A percentile compares a stretch with the other conserved stretches of the same genome.
phyloP scores from a whole-genome alignment of 140 eudicot species.

The Stevia rebaudiana region DNA sequence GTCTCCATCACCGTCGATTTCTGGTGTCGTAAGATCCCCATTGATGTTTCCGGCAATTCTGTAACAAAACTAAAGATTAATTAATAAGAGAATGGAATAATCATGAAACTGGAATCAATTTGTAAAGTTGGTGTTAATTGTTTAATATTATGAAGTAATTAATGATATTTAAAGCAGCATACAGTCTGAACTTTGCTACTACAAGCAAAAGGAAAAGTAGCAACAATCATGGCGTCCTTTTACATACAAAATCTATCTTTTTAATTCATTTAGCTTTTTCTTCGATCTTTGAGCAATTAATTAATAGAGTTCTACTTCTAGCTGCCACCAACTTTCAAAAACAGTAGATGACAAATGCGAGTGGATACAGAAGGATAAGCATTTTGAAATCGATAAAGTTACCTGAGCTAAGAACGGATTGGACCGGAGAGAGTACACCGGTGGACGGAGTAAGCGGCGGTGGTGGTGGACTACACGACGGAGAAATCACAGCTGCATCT shows the following conservation, averaged over 20 bases:
- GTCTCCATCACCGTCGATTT: conserved; percentile 15
- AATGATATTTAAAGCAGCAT: conserved; percentile 22
- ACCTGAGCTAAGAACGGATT: conserved; percentile 88
- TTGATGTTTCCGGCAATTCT: conserved; percentile 62
- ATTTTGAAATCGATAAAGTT: conserved; percentile 23
- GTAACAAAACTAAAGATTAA: conserved; percentile 7
- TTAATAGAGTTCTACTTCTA: conserved; percentile 19
- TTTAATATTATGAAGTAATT: conserved; percentile 16
- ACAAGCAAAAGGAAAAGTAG: conserved; percentile 35
- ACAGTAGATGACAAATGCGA: conserved; percentile 24
- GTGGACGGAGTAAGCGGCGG: conserved; percentile 75
- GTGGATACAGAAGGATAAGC: conserved; percentile 25
- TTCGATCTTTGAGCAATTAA: conserved; percentile 36
- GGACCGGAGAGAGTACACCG: conserved; percentile 68
- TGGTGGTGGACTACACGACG: conserved; percentile 61
- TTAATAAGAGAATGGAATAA: background rate
- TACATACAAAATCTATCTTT: conserved; percentile 33
- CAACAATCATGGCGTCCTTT: conserved; percentile 61
- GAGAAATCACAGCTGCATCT: conserved; percentile 23
- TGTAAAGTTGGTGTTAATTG: conserved; percentile 18
- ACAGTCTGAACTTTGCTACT: conserved; percentile 33
- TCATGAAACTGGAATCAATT: background rate
- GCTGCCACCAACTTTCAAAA: background rate
- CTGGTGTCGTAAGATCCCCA: conserved; percentile 17
- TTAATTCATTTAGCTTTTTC: conserved; percentile 21